These are phyloP conservation scores for Penicillium sp. DNA, from an alignment of 2,329 filamentous ascomycete genomes.

Conservation along the genomic window DNA sequence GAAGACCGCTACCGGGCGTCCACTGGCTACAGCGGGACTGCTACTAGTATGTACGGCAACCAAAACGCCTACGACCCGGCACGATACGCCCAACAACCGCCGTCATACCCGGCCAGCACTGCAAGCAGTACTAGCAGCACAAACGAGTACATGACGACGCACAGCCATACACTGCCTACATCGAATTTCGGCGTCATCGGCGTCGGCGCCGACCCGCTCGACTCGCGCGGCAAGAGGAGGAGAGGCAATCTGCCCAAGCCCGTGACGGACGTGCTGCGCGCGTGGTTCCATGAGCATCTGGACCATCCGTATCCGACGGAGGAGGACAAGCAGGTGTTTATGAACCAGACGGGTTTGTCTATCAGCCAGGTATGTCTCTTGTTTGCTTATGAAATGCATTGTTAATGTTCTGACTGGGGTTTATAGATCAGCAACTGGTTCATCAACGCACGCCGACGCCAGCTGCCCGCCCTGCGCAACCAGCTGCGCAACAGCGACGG, in stretches of 20 bases:
- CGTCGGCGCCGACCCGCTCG: conserved; percentile 34
- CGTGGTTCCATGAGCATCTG: conserved; percentile 75
- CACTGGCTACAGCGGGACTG: conserved; percentile 14
- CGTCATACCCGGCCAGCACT: conserved; percentile 17
- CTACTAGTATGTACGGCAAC: conserved; percentile 10
- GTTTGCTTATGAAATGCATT: background rate
- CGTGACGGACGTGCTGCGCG: conserved; percentile 73
- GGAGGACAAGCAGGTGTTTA: conserved; percentile 80
- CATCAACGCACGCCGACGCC: conserved; percentile 48
- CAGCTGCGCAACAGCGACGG: conserved; percentile 35
- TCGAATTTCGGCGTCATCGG: conserved; percentile 38
- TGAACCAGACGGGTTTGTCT: conserved; percentile 69
- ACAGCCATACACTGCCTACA: conserved; percentile 17
- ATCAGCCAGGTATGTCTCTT: conserved; percentile 56
- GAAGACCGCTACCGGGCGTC: conserved; percentile 22
- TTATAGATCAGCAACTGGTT: conserved; percentile 52
- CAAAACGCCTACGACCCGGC: conserved; percentile 3
- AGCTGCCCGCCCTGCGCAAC: conserved; percentile 45
- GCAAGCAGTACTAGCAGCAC: conserved; percentile 29
- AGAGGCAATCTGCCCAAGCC: conserved; percentile 88
- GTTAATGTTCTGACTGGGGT: conserved; percentile 6
- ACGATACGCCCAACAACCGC: conserved; percentile 20
- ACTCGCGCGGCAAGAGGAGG: conserved; percentile 50
- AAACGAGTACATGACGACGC: conserved; percentile 29
- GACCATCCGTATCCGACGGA: conserved; percentile 82